Base-by-base conservation (phyloP, 1,284 basidiomycete species). In the Ceratobasidium sp. region DNA sequence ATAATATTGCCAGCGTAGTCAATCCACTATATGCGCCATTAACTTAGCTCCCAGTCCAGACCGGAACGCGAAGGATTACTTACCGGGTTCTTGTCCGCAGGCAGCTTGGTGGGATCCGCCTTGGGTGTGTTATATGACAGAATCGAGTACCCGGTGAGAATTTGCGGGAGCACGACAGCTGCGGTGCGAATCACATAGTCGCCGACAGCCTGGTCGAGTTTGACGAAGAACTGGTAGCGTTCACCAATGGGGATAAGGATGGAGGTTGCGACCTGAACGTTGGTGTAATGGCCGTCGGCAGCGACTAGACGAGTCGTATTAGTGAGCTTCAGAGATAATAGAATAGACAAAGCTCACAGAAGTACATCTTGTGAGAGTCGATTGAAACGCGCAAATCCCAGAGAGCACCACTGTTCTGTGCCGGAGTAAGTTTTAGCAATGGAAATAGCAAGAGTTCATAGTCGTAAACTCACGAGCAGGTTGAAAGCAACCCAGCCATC, bases 101-200 rank as follows among this genome's bases (percentile, higher is more conserved):
- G 69, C 3, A 78, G 64, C 15, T 54, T 66, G 9, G 54, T 71
- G 9, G 57, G 34, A 25, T 56, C 67, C 29, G 54, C 51, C 37
- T 52, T 56, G 19, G 66, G 25, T 13, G 65, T 66, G 57, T 29
- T 70, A 40, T 78, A 78, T 2, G 74, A 70, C 8, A 78, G 49
- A n/a, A 76, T 64, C 15, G 56, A 32, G 32, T 70, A 78, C 4
- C 77, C 77, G 11, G 71, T 76, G 22, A 78, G 61, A 15, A 76
- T 51, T 51, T 78, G 74, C 19, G 77, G 77, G 1, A 69, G 54
- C 0, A 71, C 66, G 1, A 66, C 59, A 11, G 74, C 74, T 15
- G 77, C 73, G 19, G 66, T 67, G 49, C 77, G 77, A 15, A 78
- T 78, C 15, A 62, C 40, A 57, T 76, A 78, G 51, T 78, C 77